Conservation (phyloP, 2,329 filamentous ascomycete genomes). For the Pyrenochaeta sp. region DNA sequence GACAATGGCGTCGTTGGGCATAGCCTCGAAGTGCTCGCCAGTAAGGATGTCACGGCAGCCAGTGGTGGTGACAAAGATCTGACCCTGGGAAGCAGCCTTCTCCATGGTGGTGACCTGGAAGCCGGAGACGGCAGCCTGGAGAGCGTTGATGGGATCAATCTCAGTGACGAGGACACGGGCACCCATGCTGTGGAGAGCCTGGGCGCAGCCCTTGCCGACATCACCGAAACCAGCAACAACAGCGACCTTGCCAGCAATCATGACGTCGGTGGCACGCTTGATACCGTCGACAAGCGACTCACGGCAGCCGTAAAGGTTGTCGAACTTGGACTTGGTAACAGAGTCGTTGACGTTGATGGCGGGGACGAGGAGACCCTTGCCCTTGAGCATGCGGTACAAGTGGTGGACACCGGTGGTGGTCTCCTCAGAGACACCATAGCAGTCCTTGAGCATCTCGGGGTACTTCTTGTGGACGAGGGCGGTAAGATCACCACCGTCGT, state of each 20-base stretch:
- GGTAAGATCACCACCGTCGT: conserved; percentile 97
- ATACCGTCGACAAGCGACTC: conserved; percentile 99
- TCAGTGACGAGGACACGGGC: conserved; percentile 96
- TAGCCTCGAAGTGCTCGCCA: conserved; percentile 89
- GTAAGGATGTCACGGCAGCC: conserved; percentile 98
- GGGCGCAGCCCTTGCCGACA: conserved; percentile 97
- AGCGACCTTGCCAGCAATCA: conserved; percentile 99
- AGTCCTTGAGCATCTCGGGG: conserved; percentile 97
- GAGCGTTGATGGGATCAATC: conserved; percentile 98
- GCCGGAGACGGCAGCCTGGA: conserved; percentile 96
- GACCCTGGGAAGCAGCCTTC: conserved; percentile 84
- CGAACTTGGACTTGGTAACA: conserved; percentile 99
- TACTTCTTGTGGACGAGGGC: conserved; percentile 97
- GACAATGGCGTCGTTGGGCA: conserved; percentile 97
- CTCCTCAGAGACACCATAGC: conserved; percentile 99
- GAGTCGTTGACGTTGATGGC: conserved; percentile 99
- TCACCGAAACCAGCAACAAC: conserved; percentile 98
- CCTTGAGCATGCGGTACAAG: conserved; percentile 94
- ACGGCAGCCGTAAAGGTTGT: conserved; percentile 99
- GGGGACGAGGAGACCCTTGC: conserved; percentile 81
- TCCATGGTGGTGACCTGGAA: conserved; percentile 99
- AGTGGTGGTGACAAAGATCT: conserved; percentile 99
- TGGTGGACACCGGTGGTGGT: conserved; percentile 99
- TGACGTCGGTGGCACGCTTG: conserved; percentile 99
- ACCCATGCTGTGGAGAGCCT: conserved; percentile 96